Base-by-base conservation (phyloP, 1,284 basidiomycete species). In the Xanthoconium separans region DNA sequence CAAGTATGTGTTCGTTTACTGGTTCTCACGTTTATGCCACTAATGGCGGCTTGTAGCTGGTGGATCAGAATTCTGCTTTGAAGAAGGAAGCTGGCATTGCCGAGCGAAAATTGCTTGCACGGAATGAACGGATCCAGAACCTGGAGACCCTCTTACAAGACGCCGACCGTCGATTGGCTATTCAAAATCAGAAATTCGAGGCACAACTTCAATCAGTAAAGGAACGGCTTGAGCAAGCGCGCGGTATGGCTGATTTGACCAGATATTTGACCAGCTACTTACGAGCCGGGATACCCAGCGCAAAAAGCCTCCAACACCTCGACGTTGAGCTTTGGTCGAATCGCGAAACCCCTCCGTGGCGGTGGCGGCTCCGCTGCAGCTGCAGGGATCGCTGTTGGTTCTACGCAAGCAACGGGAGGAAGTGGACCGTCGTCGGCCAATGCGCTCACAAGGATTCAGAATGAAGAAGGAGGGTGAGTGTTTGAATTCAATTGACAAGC, bases 81-180 rank as follows among this genome's bases (percentile, higher is more conserved):
- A 99, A 99, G 84, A 98, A 97, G 76, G 97, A 99, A 74, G 91
- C 95, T 34, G 94, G 93, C 24, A 91, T 97, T 60, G 93, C 96
- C 47, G 97, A 99, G 75, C 89, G 95, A 65, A 98, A 98, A 75
- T 77, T 99, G 37, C 80, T 96, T 60, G 93, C 95, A 29, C 85
- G 97, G 49, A 98, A 98, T 70, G 97, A 99, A 73, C 89, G 97
- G 63, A 99, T 99, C 74, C 89, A 93, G 75, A 95, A 93, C 70
- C 80, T 99, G 59, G 97, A 99, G 73, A 85, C 87, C 9, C 77
- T 97, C 44, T 80, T 98, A 22, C 91, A 93, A 69, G 95, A 98
- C 64, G 93, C 95, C 41, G 95, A 98, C 75, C 88, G 93, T 53
- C 84, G 95, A 66, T 77, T 98, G 56, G 88, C 90, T 33, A 75